Conservation (phyloP, 352 stramenopile species). For the Phytophthora parvispora region DNA sequence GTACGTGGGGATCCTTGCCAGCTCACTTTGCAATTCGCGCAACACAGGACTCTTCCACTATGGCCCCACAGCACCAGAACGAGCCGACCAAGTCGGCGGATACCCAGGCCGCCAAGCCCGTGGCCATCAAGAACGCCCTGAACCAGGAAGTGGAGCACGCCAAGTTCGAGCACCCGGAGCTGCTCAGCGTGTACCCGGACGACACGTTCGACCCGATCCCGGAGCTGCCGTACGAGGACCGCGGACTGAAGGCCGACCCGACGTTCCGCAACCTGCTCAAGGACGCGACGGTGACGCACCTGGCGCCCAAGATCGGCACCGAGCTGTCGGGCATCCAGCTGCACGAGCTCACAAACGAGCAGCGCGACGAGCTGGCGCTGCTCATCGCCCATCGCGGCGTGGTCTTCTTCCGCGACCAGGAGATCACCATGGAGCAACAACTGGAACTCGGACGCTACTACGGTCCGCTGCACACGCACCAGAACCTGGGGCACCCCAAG, state of each 20-base stretch:
- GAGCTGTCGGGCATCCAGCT: not conserved
- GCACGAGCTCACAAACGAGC: not conserved
- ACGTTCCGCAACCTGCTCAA: conserved; percentile 5
- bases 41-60: not conserved
- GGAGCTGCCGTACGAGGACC: not conserved
- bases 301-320: conserved; percentile 1
- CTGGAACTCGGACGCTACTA: conserved; percentile 2
- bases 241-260: not conserved
- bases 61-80: conserved; percentile 2
- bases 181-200: not conserved
- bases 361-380: conserved; percentile 1
- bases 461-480: not conserved
- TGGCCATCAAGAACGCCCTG: not conserved
- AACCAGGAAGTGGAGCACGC: not conserved
- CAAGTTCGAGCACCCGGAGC: conserved; percentile 2
- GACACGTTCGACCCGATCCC: conserved; percentile 1
- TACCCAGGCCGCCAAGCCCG: not conserved
- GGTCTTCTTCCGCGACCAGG: not conserved
- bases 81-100: not conserved
- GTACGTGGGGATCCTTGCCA: not conserved
- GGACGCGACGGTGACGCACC: not conserved
- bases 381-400: not conserved
- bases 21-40: conserved; percentile 3
- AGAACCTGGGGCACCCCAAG: conserved; percentile 1
- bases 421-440: not conserved